phyloP scores from a whole-genome alignment of 306 rosid genomes.

The Malus domestica region ASM211411v1 NC_041793.1:24766501-24767000 shows the following conservation, averaged over 20 bases:
- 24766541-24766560: not conserved
- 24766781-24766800: constrained; percentile 43
- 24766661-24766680: not conserved
- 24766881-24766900: not conserved
- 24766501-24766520: constrained; percentile 39
- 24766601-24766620: not conserved
- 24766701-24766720: not conserved
- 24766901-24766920: not conserved
- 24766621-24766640: not conserved
- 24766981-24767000: not conserved
- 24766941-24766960: not conserved
- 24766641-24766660: not conserved
- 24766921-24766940: not conserved
- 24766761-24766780: constrained; percentile 21
- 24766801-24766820: constrained; percentile 56
- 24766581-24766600: too few species aligned
- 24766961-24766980: not conserved
- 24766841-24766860: constrained; percentile 44
- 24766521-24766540: constrained; percentile 23
- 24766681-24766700: not conserved
- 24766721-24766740: not conserved
- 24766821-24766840: constrained; percentile 43
- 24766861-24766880: constrained; percentile 46
- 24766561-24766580: not conserved
- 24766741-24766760: constrained; percentile 16